These are phyloP conservation scores for Exophiala mesophila DNA, from an alignment of 2,329 filamentous ascomycete genomes.

Conservation along the genomic window DNA sequence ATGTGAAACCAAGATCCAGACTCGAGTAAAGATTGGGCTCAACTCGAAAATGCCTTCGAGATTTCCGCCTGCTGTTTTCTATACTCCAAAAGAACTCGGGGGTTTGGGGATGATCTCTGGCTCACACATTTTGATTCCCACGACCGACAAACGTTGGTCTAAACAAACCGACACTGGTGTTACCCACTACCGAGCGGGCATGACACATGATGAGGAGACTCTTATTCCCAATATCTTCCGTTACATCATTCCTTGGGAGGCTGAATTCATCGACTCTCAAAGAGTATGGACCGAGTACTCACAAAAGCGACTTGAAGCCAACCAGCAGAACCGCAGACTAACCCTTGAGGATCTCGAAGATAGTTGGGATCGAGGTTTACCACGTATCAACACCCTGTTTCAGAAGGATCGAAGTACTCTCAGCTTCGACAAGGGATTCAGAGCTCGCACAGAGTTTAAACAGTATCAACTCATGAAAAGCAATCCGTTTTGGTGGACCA, in stretches of 20 bases:
- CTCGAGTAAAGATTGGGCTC: slow-evolving; percentile 93
- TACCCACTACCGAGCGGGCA: slow-evolving; percentile 93
- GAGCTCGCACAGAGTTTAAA: slow-evolving; percentile 93
- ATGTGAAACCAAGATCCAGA: slow-evolving; percentile 99
- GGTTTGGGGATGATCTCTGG: slow-evolving; percentile 98
- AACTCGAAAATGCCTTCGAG: slow-evolving; percentile 99
- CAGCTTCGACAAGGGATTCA: slow-evolving; percentile 98
- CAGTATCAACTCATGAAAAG: slow-evolving; percentile 98
- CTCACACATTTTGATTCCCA: slow-evolving; percentile 93
- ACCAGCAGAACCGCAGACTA: slow-evolving; percentile 90
- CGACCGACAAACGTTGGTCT: slow-evolving; percentile 96
- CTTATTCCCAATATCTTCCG: slow-evolving; percentile 98
- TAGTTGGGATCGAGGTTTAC: slow-evolving; percentile 95
- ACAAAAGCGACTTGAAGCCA: slow-evolving; percentile 93
- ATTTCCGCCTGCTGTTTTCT: slow-evolving; percentile 97
- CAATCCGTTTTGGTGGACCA: slow-evolving; percentile 99
- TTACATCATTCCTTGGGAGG: slow-evolving; percentile 98
- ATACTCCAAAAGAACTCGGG: slow-evolving; percentile 95
- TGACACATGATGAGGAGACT: slow-evolving; percentile 97
- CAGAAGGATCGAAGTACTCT: slow-evolving; percentile 96
- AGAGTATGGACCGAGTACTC: slow-evolving; percentile 99
- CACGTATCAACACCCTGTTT: slow-evolving; percentile 97
- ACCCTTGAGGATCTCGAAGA: slow-evolving; percentile 96
- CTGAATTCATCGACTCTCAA: slow-evolving; percentile 98
- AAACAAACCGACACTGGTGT: slow-evolving; percentile 97